A percentile compares a stretch with the other conserved stretches of the same genome.
These are phyloP conservation scores for Ophiostoma populinum DNA, from an alignment of 2,329 filamentous ascomycete genomes.

Conservation along the genomic window DNA sequence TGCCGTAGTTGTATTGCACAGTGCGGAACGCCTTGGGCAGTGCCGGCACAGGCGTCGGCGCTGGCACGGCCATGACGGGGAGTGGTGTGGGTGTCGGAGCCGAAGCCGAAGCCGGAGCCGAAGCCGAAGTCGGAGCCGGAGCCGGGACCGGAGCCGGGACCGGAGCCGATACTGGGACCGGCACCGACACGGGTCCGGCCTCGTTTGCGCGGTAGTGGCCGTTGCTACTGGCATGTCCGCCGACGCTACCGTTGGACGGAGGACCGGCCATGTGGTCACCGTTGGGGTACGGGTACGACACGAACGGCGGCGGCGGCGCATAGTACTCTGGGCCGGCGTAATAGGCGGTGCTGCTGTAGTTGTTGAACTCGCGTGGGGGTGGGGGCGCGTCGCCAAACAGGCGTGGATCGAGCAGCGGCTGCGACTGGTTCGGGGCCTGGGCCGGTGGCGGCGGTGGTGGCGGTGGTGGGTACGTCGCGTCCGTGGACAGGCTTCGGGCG, in stretches of 20 bases:
- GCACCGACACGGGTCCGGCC: no score
- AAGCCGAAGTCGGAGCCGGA: no score
- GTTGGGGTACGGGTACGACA: no score
- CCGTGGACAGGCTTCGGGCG: slow-evolving; percentile 5
- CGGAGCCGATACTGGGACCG: no score
- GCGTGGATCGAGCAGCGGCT: slow-evolving; percentile 10
- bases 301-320: background rate
- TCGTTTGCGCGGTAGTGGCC: slow-evolving; percentile 5
- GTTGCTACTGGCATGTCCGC: no score
- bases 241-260: no score
- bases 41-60: background rate
- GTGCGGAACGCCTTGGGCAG: slow-evolving; percentile 31
- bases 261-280: no score
- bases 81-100: no score
- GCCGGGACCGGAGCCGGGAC: no score
- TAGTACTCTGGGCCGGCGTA: background rate
- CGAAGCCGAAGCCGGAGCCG: no score
- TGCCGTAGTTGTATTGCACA: slow-evolving; percentile 35
- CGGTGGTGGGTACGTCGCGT: slow-evolving; percentile 3
- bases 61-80: background rate
- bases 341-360: slow-evolving; percentile 1
- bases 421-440: background rate
- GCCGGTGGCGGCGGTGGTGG: slow-evolving; percentile 5
- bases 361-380: background rate
- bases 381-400: slow-evolving; percentile 10